Percentiles rank a stretch among this genome's conserved stretches.
Conservation (phyloP, 257 asterid species). For the Salvia miltiorrhiza region DNA sequence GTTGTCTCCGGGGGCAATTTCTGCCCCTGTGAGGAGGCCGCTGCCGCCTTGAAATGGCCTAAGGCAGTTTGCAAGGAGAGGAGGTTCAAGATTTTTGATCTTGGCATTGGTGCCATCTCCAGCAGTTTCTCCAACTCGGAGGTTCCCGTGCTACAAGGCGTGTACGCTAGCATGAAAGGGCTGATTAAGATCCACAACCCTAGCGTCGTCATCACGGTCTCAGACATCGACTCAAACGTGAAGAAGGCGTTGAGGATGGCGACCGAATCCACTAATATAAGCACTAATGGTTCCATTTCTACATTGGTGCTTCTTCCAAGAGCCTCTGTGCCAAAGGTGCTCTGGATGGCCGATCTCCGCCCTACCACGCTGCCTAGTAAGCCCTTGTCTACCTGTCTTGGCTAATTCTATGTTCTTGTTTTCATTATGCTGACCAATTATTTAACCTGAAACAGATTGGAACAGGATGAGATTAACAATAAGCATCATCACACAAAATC, state of each 20-base stretch:
- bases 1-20: constrained; percentile 80
- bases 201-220: constrained; percentile 60
- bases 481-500: constrained; percentile 82
- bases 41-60: constrained; percentile 65
- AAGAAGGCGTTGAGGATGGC: constrained; percentile 86
- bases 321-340: constrained; percentile 54
- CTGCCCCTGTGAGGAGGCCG: constrained; percentile 90
- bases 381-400: too few relatives aligned
- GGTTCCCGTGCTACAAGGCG: constrained; percentile 71
- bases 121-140: constrained; percentile 58
- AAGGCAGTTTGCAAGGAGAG: constrained; percentile 71
- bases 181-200: constrained; percentile 84
- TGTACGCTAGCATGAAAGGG: constrained; percentile 92
- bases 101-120: constrained; percentile 64
- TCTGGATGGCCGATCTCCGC: constrained; percentile 96
- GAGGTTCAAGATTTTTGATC: constrained; percentile 86
- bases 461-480: constrained; percentile 68
- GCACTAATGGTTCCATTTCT: constrained; percentile 30
- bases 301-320: constrained; percentile 63
- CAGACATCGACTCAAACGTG: constrained; percentile 57
- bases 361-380: constrained; percentile 82
- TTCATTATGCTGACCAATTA: background rate
- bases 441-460: constrained; percentile 59
- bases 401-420: too few relatives aligned
- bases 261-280: constrained; percentile 25